phyloP scores from a whole-genome alignment of 2,329 filamentous ascomycete species.

The Xylaria sp. region DNA sequence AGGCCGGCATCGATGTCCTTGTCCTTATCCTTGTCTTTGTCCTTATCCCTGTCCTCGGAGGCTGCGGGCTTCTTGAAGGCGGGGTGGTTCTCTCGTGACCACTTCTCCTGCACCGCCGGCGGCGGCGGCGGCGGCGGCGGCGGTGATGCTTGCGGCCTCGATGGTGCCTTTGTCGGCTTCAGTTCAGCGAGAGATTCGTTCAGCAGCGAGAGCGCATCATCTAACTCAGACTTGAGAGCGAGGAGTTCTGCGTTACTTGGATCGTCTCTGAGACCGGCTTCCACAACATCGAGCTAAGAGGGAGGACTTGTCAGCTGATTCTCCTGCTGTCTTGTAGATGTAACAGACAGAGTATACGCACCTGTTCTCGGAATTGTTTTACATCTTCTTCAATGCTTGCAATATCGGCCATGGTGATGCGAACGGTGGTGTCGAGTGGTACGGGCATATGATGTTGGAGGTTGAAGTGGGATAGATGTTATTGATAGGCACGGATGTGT shows the following conservation, averaged over 20 bases:
- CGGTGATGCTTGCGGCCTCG: conserved; percentile 56
- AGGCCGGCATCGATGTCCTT: conserved; percentile 64
- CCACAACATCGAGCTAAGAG: conserved; percentile 78
- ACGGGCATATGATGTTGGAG: neutral
- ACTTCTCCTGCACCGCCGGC: conserved; percentile 74
- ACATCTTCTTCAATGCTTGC: conserved; percentile 63
- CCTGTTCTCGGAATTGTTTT: conserved; percentile 68
- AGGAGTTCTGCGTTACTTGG: conserved; percentile 83
- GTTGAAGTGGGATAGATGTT: neutral
- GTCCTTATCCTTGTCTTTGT: conserved; percentile 55
- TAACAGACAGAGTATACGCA: conserved; percentile 50
- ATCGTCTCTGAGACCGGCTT: conserved; percentile 80
- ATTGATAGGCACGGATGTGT: neutral
- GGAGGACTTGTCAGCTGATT: conserved; percentile 17
- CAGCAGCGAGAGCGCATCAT: conserved; percentile 82
- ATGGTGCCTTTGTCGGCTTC: conserved; percentile 67
- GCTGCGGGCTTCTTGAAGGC: conserved; percentile 72
- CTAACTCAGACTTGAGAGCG: conserved; percentile 81
- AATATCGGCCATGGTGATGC: conserved; percentile 55
- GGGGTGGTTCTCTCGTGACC: conserved; percentile 83
- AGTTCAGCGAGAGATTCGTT: conserved; percentile 85
- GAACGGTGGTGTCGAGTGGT: neutral
- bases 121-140: conserved; percentile 63
- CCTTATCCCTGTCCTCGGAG: conserved; percentile 54
- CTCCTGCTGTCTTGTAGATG: neutral